Evolutionary conservation across 352 stramenopile species (phyloP), one percentile per base, ranked within the genome.

Genomic region (Halophytophthora batemanensis): DNA sequence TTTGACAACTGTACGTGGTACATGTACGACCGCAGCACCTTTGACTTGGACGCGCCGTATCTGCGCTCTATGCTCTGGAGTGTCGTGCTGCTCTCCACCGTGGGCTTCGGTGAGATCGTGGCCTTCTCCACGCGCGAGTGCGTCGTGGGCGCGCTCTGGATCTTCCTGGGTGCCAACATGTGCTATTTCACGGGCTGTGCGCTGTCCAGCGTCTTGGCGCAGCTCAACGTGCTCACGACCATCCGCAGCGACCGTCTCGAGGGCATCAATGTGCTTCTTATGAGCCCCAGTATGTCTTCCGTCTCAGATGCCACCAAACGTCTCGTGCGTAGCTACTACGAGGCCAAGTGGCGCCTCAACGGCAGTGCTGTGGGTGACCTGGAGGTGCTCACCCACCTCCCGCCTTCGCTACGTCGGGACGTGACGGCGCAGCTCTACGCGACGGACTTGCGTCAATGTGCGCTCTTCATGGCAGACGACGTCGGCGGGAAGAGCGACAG

Each of bases 271-370:
- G 59, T 84, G 10, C 56, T 76, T 1, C 56, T 90, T 5, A 69
- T 79, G 44, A 63, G 59, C 38, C 48, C 53, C n/a, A 64, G 53
- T 19, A 74, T 79, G 49, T 23, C 56, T 0, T 68, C 60, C 2
- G 66, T 87, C 3, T 68, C 71, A 0, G 70, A 81, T 12, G n/a
- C 47, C 12, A 83, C 74, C 6, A 86, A 85, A 19, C 64, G 60
- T 10, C 69, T 65, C 36, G 53, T 90, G 11, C 74, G 79, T 3
- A 76, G 64, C 17, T 87, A 85, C 41, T 90, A 86, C 46, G 64
- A 81, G 45, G 80, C 74, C 17, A 90, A 86, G 55, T 90, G 79
- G 79, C 80, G 82, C 25, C 45, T 87, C 22, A 90, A 86, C 21
- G 76, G 79, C 15, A 87, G 76, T 17, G 71, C 70, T 0, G 54